Evolutionary conservation across 805 yeast genomes (phyloP).

Genomic region (Grigorovia jiainica): DNA sequence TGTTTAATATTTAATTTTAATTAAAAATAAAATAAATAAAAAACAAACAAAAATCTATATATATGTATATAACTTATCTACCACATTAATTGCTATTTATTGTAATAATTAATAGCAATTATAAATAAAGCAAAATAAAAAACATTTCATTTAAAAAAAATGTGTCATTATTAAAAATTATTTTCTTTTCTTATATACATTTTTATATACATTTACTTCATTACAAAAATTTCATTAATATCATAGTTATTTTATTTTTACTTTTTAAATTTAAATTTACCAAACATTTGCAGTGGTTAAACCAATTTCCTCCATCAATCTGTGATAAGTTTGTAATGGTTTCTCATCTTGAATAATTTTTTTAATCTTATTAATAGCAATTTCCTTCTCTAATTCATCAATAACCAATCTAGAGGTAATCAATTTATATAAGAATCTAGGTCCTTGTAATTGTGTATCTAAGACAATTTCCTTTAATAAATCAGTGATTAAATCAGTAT

Average conservation of each 20-base stretch:
- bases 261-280: background rate
- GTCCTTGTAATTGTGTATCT: slow-evolving; percentile 55
- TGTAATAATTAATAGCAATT: too few relatives aligned
- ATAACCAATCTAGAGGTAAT: slow-evolving; percentile 57
- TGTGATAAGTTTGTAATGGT: slow-evolving; percentile 62
- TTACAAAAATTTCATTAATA: too few relatives aligned
- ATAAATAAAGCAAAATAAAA: too few relatives aligned
- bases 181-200: too few relatives aligned
- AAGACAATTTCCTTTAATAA: slow-evolving; percentile 47
- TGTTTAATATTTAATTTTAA: background rate
- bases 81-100: too few relatives aligned
- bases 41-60: background rate
- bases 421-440: slow-evolving; percentile 70
- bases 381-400: slow-evolving; percentile 45
- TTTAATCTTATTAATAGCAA: slow-evolving; percentile 53
- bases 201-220: too few relatives aligned
- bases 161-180: too few relatives aligned
- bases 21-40: background rate
- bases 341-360: slow-evolving; percentile 51
- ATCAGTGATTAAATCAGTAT: background rate
- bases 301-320: slow-evolving; percentile 89
- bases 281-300: slow-evolving; percentile 21
- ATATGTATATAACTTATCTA: background rate
- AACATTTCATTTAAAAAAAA: too few relatives aligned
- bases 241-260: too few relatives aligned